Base-by-base conservation (phyloP, 202 grass and related monocot genomes). In the Schoenoplectus tabernaemontani region DNA sequence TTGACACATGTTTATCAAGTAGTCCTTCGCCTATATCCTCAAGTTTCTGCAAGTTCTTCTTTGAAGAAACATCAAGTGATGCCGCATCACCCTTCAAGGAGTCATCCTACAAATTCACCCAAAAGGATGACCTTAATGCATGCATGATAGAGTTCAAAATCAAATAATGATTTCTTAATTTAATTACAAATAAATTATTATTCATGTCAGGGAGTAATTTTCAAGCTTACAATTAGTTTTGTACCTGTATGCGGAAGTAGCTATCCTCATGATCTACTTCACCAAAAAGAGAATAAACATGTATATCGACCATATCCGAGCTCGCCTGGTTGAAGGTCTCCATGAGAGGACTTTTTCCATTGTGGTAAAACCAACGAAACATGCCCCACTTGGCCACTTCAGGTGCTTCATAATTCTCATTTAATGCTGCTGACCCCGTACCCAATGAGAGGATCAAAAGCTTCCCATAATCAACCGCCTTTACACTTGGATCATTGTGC, bases 281-380 rank as follows among this genome's bases (percentile, higher is more conserved):
- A 54, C 86, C 78, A 77, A 93, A 93, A 46, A 93, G 66, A 67
- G 85, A 77, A 28, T 78, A 90, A 22, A 78, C 26, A 16, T 93
- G 88, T 75, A 90, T 90, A 82, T 93, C 91, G 34, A 90, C 83
- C 59, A 93, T 44, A 34, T 93, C 91, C 1, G 78, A 22, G 59
- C 85, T 88, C 5, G 72, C 88, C 20, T 90, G 83, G 37, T 17
- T 88, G 74, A 93, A 93, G 44, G 64, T 61, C n/a, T 93, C 86
- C 37, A 93, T 85, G 9, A 93, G 65, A 9, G 88, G 91, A 4
- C 37, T 86, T 7, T 28, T 5, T 3, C 84, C 84, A 2, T 69
- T 58, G 15, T 77, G 64, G 41, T 77, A 82, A 51, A 93, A 62
- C 91, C 91, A 93, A 15, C 59, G 57, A 2, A 88, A 11, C 39